These are phyloP conservation scores for Lathyrus tuberosus DNA, from an alignment of 306 rosid species.

Conservation along the genomic window DNA sequence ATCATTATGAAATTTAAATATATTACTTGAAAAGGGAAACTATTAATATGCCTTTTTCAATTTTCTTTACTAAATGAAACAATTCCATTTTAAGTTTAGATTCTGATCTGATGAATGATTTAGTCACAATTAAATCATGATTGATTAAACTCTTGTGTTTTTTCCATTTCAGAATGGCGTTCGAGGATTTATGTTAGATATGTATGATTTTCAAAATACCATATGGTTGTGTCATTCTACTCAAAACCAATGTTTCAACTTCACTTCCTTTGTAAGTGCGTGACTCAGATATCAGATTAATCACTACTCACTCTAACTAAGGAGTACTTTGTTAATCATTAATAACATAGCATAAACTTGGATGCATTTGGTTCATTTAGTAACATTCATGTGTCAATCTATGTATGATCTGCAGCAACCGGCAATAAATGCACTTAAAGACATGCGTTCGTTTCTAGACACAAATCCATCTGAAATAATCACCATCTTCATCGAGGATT, in stretches of 20 bases:
- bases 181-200: constrained; percentile 88
- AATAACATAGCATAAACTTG: background rate
- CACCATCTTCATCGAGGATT: constrained; percentile 92
- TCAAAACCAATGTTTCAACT: constrained; percentile 61
- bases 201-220: constrained; percentile 81
- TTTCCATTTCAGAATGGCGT: constrained; percentile 66
- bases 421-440: constrained; percentile 67
- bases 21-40: too few relatives aligned
- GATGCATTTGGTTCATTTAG: background rate
- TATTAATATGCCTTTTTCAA: too few relatives aligned
- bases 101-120: too few relatives aligned
- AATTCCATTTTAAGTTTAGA: too few relatives aligned
- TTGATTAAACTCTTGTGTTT: too few relatives aligned
- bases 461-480: constrained; percentile 75
- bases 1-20: too few relatives aligned
- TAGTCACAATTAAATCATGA: too few relatives aligned
- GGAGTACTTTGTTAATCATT: background rate
- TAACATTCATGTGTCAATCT: background rate
- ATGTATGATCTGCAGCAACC: constrained; percentile 64
- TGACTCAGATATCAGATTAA: constrained; percentile 4
- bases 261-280: constrained; percentile 88
- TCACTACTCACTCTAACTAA: too few relatives aligned
- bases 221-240: constrained; percentile 88
- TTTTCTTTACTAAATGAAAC: too few relatives aligned
- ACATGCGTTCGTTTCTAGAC: constrained; percentile 64